phyloP scores from a whole-genome alignment of 2,329 filamentous ascomycete genomes.

The Stemphylium vesicarium region DNA sequence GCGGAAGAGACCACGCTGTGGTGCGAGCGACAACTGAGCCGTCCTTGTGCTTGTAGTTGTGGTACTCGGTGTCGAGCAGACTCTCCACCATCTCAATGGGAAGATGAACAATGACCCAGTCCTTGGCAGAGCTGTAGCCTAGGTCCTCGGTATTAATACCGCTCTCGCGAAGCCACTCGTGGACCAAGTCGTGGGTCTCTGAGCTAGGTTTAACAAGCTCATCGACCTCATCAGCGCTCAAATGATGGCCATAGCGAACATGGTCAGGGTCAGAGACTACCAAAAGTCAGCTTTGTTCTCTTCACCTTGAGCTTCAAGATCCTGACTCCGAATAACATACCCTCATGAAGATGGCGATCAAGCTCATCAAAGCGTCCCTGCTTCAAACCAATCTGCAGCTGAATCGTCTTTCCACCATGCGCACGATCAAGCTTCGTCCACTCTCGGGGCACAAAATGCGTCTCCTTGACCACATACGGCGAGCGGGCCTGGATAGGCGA shows the following conservation, averaged over 20 bases:
- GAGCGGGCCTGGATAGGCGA: constrained; percentile 49
- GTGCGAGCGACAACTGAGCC: constrained; percentile 61
- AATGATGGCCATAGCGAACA: constrained; percentile 61
- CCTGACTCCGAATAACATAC: constrained; percentile 33
- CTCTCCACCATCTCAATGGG: constrained; percentile 60
- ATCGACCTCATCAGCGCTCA: constrained; percentile 60
- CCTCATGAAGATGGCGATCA: constrained; percentile 61
- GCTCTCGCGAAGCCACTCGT: constrained; percentile 63
- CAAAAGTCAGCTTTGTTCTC: not conserved
- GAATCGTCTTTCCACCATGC: constrained; percentile 56
- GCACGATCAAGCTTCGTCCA: constrained; percentile 60
- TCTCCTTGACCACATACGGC: constrained; percentile 62
- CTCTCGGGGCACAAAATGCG: constrained; percentile 58
- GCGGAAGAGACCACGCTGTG: constrained; percentile 64
- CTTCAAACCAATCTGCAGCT: constrained; percentile 65
- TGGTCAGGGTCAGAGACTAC: constrained; percentile 53
- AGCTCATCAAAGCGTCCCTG: constrained; percentile 63
- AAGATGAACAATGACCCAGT: constrained; percentile 63
- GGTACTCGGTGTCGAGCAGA: constrained; percentile 58
- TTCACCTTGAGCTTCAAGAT: too few relatives aligned
- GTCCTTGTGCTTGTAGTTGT: constrained; percentile 61
- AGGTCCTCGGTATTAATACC: constrained; percentile 56
- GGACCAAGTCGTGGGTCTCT: constrained; percentile 59
- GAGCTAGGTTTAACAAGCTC: constrained; percentile 61
- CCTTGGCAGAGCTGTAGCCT: constrained; percentile 60